Evolutionary conservation across 106 monocot species (phyloP).

Genomic region (Dendrobium chrysotoxum): DNA sequence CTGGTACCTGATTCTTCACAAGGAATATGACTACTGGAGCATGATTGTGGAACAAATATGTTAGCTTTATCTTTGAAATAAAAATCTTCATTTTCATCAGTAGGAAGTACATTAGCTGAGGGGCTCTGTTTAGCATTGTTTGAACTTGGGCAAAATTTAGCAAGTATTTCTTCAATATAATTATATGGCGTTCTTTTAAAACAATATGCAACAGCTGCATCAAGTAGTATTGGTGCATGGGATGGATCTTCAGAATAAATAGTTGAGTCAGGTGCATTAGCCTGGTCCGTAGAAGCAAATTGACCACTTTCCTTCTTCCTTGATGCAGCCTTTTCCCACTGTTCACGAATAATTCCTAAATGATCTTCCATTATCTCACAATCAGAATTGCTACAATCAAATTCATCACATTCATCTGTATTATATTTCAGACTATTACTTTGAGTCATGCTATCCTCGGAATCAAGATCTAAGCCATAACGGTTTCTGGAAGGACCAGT

Average conservation of each 20-base stretch:
- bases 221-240: slow-evolving; percentile 6
- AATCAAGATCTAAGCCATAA: slow-evolving; percentile 36
- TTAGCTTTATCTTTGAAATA: neutral
- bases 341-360: slow-evolving; percentile 61
- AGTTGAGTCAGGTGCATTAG: slow-evolving; percentile 24
- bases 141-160: neutral
- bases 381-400: slow-evolving; percentile 52
- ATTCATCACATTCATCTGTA: slow-evolving; percentile 12
- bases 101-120: no score
- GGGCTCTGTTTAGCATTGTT: no score
- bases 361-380: slow-evolving; percentile 80
- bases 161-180: slow-evolving; percentile 12
- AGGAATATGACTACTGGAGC: slow-evolving; percentile 7
- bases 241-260: slow-evolving; percentile 16
- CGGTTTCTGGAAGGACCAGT: slow-evolving; percentile 32
- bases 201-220: slow-evolving; percentile 2
- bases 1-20: slow-evolving; percentile 9
- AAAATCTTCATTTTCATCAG: slow-evolving; percentile 6
- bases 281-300: slow-evolving; percentile 16
- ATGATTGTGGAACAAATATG: neutral
- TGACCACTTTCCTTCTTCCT: slow-evolving; percentile 24
- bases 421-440: slow-evolving; percentile 15
- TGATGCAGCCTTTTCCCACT: slow-evolving; percentile 79
- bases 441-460: slow-evolving; percentile 16
- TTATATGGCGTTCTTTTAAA: slow-evolving; percentile 1